A percentile compares a stretch with the other conserved stretches of the same genome.
Evolutionary conservation across 208 protist species (phyloP).

Genomic region (Leishmania major): DNA sequence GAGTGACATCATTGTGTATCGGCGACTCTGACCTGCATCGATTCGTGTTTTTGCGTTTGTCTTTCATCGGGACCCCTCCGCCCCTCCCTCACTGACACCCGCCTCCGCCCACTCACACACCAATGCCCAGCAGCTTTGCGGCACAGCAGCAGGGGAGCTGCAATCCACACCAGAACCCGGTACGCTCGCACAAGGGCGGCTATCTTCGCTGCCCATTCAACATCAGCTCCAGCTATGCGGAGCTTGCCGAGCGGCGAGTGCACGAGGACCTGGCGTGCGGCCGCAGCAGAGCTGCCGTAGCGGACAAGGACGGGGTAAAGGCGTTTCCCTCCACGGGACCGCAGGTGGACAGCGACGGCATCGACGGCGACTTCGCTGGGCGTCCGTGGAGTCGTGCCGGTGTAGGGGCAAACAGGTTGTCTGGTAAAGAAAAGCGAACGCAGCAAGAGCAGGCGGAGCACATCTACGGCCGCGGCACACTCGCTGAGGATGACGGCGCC

Average conservation of each 20-base stretch:
- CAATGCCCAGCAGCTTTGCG: slow-evolving; percentile 25
- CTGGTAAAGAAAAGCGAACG: slow-evolving; percentile 49
- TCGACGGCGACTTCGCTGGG: slow-evolving; percentile 22
- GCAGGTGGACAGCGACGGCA: slow-evolving; percentile 14
- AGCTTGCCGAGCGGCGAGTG: slow-evolving; percentile 52
- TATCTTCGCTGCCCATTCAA: slow-evolving; percentile 79
- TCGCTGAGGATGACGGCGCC: slow-evolving; percentile 21
- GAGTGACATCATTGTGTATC: background rate
- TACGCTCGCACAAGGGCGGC: slow-evolving; percentile 61
- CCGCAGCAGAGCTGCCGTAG: background rate
- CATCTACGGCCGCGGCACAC: slow-evolving; percentile 51
- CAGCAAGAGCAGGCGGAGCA: slow-evolving; percentile 68
- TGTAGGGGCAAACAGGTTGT: slow-evolving; percentile 52
- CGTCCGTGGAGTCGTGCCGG: slow-evolving; percentile 75
- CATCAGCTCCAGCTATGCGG: slow-evolving; percentile 48
- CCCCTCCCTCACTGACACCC: background rate
- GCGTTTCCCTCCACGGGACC: background rate
- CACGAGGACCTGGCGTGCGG: slow-evolving; percentile 22
- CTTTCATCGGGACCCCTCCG: background rate
- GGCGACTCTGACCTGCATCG: background rate
- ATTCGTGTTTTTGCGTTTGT: background rate
- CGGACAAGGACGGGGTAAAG: slow-evolving; percentile 23
- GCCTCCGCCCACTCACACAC: background rate
- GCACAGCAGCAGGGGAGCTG: slow-evolving; percentile 23
- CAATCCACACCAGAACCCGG: slow-evolving; percentile 36